These are phyloP conservation scores for Arabidopsis arenosa DNA, from an alignment of 345 rosid species.

Conservation along the genomic window DNA sequence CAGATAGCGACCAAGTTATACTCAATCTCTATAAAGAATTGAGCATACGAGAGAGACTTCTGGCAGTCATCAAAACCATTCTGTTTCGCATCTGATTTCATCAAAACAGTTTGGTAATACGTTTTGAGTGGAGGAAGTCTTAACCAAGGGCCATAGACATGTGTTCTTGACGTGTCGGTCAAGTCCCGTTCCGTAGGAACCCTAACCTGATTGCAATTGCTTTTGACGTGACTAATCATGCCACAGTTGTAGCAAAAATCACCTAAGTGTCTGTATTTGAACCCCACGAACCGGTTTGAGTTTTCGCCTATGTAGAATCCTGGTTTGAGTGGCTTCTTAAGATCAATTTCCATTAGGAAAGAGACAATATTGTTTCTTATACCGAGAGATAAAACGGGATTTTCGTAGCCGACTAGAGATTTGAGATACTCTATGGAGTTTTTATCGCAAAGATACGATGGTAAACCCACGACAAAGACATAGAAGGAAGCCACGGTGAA, in stretches of 20 bases:
- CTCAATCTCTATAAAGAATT: conserved; percentile 30
- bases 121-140: not conserved
- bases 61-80: conserved; percentile 9
- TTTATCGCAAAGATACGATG: not conserved
- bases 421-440: not conserved
- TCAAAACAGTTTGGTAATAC: not conserved
- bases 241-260: conserved; percentile 40
- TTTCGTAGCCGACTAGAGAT: not conserved
- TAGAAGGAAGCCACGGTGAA: conserved; percentile 15
- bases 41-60: conserved; percentile 29
- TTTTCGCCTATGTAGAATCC: conserved; percentile 6
- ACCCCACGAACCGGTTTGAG: conserved; percentile 18
- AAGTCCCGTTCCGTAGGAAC: conserved; percentile 15
- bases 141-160: conserved; percentile 38
- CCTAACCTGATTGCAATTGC: conserved; percentile 10
- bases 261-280: not conserved
- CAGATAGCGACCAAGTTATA: not conserved
- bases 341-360: conserved; percentile 8
- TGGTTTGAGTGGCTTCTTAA: conserved; percentile 36
- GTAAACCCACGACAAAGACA: conserved; percentile 15
- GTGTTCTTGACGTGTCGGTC: conserved; percentile 27
- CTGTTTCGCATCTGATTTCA: not conserved
- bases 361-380: no score
- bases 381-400: not conserved
- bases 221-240: conserved; percentile 22